These are phyloP conservation scores for Ustilago sp. DNA, from an alignment of 1,284 basidiomycete species.

Conservation along the genomic window DNA sequence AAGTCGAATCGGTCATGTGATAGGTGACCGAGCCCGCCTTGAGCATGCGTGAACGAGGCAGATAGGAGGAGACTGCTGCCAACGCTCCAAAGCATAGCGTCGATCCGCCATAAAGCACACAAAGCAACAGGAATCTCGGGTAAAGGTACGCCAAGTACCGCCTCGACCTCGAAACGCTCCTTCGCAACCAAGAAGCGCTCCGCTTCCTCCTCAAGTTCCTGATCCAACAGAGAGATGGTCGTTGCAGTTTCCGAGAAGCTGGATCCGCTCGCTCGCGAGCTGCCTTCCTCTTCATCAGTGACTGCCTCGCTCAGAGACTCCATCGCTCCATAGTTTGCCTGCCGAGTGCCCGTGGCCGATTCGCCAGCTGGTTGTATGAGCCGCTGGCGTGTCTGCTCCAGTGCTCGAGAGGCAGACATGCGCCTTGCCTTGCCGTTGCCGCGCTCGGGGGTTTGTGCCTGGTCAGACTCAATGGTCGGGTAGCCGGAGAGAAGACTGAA, in stretches of 20 bases:
- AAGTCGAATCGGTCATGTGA: constrained; percentile 27
- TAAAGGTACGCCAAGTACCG: constrained; percentile 57
- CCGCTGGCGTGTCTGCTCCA: constrained; percentile 44
- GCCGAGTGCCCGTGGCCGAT: not conserved
- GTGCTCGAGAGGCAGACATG: constrained; percentile 40
- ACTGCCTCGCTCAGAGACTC: constrained; percentile 22
- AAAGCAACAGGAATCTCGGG: constrained; percentile 57
- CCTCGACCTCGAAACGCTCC: constrained; percentile 58
- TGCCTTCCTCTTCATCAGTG: constrained; percentile 12
- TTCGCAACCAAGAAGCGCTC: constrained; percentile 48
- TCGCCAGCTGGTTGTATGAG: constrained; percentile 24
- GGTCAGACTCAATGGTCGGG: constrained; percentile 17
- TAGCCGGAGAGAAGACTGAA: constrained; percentile 40
- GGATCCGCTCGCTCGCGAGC: constrained; percentile 16
- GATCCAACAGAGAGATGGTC: constrained; percentile 37
- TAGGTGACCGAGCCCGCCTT: constrained; percentile 48
- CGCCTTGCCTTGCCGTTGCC: constrained; percentile 36
- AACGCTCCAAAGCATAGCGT: constrained; percentile 64
- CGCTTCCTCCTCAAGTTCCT: constrained; percentile 50
- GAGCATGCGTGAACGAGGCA: constrained; percentile 57
- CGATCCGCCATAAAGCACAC: constrained; percentile 62
- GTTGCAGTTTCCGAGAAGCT: constrained; percentile 20
- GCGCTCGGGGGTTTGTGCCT: constrained; percentile 19
- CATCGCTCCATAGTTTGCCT: constrained; percentile 32
- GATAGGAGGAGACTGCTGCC: constrained; percentile 58